Percentiles rank a stretch among this genome's conserved stretches.
phyloP scores from a whole-genome alignment of 345 rosid species.

The Corchorus capsularis region DNA sequence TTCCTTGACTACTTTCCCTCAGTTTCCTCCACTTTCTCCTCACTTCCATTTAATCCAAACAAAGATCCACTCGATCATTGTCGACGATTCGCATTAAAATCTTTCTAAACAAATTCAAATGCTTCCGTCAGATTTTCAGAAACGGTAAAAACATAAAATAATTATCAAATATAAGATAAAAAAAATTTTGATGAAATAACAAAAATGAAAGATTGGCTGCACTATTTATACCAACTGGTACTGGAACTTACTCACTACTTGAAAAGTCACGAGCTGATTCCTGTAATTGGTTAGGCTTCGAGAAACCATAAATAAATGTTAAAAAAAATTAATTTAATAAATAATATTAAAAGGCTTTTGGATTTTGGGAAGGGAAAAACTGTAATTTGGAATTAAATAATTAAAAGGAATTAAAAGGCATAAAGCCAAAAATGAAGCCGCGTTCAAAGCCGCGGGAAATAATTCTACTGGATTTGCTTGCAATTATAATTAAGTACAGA shows the following conservation, averaged over 20 bases:
- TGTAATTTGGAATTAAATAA: neutral
- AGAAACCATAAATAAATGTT: neutral
- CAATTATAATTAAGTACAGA: neutral
- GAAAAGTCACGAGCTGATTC: neutral
- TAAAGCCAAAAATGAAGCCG: slow-evolving; percentile 55
- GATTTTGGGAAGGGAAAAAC: neutral
- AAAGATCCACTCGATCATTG: slow-evolving; percentile 20
- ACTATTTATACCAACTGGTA: neutral
- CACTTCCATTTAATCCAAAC: slow-evolving; percentile 39
- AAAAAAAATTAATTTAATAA: neutral
- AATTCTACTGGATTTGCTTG: neutral
- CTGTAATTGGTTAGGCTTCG: neutral
- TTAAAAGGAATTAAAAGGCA: neutral
- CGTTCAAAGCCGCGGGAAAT: slow-evolving; percentile 58
- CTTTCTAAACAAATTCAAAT: neutral
- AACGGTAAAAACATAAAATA: neutral
- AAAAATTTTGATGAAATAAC: neutral
- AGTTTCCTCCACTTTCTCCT: slow-evolving; percentile 25
- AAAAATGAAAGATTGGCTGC: neutral
- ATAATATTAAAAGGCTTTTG: neutral
- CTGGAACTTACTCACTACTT: neutral
- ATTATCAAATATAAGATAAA: neutral
- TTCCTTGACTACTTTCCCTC: slow-evolving; percentile 17
- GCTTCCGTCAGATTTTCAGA: neutral
- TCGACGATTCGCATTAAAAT: neutral